A percentile compares a stretch with the other conserved stretches of the same genome.
phyloP scores from a whole-genome alignment of 192 early-diverging fungal genomes.

The Rhizoclosmatium globosum region DNA sequence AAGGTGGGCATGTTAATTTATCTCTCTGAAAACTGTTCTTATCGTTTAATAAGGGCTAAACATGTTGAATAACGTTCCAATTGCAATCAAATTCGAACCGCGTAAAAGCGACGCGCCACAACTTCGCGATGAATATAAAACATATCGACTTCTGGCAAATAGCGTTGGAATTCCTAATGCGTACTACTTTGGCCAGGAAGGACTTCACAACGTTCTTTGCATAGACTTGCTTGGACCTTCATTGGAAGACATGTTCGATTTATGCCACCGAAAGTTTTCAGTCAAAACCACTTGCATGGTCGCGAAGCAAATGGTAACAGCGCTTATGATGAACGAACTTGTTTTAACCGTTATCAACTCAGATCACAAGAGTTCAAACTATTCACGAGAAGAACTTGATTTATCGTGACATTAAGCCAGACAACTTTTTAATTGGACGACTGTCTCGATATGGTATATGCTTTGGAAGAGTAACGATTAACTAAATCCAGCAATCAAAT shows the following conservation, averaged over 20 bases:
- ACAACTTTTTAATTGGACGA: slow-evolving; percentile 90
- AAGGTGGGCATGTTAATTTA: slow-evolving; percentile 67
- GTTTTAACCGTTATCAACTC: too few relatives aligned
- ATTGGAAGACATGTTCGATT: slow-evolving; percentile 92
- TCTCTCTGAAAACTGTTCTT: background rate
- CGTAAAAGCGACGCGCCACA: slow-evolving; percentile 95
- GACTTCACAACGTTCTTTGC: slow-evolving; percentile 88
- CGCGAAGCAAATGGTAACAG: slow-evolving; percentile 86
- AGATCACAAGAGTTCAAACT: slow-evolving; percentile 83
- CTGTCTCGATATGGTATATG: slow-evolving; percentile 35
- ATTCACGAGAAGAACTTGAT: slow-evolving; percentile 92
- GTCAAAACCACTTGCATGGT: slow-evolving; percentile 89
- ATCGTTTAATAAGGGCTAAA: slow-evolving; percentile 64
- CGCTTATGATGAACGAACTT: slow-evolving; percentile 60
- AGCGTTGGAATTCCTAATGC: slow-evolving; percentile 84
- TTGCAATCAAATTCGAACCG: slow-evolving; percentile 95
- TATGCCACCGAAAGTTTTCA: slow-evolving; percentile 85
- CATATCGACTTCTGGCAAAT: slow-evolving; percentile 87
- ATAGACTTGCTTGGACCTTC: slow-evolving; percentile 92
- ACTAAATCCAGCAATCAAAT: background rate
- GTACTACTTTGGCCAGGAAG: slow-evolving; percentile 94
- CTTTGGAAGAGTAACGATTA: background rate
- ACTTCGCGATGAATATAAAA: slow-evolving; percentile 90
- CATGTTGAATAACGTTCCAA: slow-evolving; percentile 86
- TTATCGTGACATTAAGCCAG: slow-evolving; percentile 81